Percentiles rank a stretch among this genome's conserved stretches.
These are phyloP conservation scores for Fusarium annulatum DNA, from an alignment of 2,329 filamentous ascomycete species.

Conservation along the genomic window DNA sequence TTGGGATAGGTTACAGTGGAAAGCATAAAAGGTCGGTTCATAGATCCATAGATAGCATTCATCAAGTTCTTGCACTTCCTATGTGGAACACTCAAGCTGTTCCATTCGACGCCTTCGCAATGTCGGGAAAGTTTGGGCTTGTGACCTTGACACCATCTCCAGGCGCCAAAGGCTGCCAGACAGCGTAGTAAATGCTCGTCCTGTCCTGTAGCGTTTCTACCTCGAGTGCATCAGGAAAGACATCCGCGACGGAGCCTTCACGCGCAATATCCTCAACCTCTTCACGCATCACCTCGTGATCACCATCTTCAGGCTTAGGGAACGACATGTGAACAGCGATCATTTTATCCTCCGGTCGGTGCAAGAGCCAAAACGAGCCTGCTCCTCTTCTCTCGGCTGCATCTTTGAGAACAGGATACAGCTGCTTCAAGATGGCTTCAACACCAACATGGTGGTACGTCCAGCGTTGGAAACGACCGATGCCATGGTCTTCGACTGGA, in stretches of 20 bases:
- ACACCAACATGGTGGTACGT: constrained; percentile 18
- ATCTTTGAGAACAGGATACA: constrained; percentile 34
- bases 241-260: background rate
- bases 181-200: constrained; percentile 21
- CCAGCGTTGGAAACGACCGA: constrained; percentile 39
- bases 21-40: background rate
- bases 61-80: background rate
- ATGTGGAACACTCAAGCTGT: background rate
- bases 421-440: constrained; percentile 22
- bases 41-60: background rate
- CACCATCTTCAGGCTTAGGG: background rate
- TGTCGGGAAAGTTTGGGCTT: constrained; percentile 21
- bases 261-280: background rate
- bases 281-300: background rate
- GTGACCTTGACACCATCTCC: constrained; percentile 16
- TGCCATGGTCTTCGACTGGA: constrained; percentile 6
- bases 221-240: constrained; percentile 25
- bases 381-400: constrained; percentile 28
- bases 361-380: constrained; percentile 31
- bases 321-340: constrained; percentile 32
- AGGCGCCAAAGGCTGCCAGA: constrained; percentile 25
- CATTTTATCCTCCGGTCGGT: constrained; percentile 26
- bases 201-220: constrained; percentile 10
- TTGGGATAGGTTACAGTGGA: background rate
- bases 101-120: background rate